Percentiles rank a stretch among this genome's conserved stretches.
These are phyloP conservation scores for Pichia eremophila DNA, from an alignment of 805 yeast species.

Conservation along the genomic window DNA sequence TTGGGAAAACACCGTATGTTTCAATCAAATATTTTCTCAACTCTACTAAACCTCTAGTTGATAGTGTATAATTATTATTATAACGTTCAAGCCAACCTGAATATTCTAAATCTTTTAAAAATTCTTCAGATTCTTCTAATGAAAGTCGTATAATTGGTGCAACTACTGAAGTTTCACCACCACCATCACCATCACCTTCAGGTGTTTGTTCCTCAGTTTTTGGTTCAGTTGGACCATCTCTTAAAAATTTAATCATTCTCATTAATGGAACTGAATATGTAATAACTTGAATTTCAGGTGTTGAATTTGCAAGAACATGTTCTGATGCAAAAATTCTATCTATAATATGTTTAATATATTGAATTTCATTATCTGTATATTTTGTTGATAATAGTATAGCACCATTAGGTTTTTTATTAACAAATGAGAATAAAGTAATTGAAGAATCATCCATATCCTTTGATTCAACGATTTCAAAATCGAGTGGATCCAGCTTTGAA, in stretches of 20 bases:
- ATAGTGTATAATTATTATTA: conserved; percentile 28
- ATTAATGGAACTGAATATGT: conserved; percentile 8
- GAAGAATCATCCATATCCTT: conserved; percentile 27
- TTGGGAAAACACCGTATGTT: conserved; percentile 30
- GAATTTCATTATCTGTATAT: conserved; percentile 32
- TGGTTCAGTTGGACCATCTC: conserved; percentile 2
- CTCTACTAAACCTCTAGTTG: conserved; percentile 38
- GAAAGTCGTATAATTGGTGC: conserved; percentile 22
- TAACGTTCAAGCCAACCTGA: conserved; percentile 45
- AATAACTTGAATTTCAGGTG: not conserved
- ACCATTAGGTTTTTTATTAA: conserved; percentile 33
- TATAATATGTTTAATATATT: conserved; percentile 36
- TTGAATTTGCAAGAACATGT: not conserved
- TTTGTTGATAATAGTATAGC: conserved; percentile 28
- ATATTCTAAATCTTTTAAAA: conserved; percentile 32
- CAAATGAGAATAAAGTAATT: conserved; percentile 26
- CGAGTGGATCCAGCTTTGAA: conserved; percentile 25
- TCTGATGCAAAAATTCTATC: conserved; percentile 27
- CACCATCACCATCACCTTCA: not conserved
- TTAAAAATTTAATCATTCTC: conserved; percentile 5
- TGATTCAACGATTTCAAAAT: conserved; percentile 29
- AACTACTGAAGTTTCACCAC: not conserved
- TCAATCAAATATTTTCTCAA: conserved; percentile 35
- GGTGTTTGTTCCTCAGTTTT: not conserved
- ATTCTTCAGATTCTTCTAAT: conserved; percentile 26